phyloP scores from a whole-genome alignment of 1,139 yeast species.

The Lodderomyces pseudojiufengensis region DNA sequence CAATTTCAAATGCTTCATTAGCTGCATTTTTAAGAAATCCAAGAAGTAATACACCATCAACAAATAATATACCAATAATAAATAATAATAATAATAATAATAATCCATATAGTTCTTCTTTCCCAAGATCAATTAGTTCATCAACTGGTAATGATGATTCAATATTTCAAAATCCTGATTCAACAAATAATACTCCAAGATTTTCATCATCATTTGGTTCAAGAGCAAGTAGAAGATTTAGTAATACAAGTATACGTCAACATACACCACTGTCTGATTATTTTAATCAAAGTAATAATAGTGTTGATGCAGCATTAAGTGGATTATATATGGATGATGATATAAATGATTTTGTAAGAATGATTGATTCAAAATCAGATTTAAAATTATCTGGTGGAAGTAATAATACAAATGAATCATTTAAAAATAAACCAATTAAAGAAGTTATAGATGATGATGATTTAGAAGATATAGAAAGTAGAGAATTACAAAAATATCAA shows the following conservation, averaged over 20 bases:
- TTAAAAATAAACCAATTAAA: background rate
- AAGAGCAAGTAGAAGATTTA: conserved; percentile 43
- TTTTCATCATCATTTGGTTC: conserved; percentile 59
- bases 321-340: conserved; percentile 61
- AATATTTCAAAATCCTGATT: conserved; percentile 22
- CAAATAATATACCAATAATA: conserved; percentile 27
- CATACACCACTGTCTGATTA: conserved; percentile 21
- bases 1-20: conserved; percentile 53
- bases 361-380: conserved; percentile 69
- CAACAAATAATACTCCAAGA: conserved; percentile 21
- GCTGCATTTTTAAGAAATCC: conserved; percentile 53
- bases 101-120: conserved; percentile 17
- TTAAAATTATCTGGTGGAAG: conserved; percentile 28
- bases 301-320: conserved; percentile 33
- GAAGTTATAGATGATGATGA: background rate
- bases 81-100: conserved; percentile 13
- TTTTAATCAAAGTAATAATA: conserved; percentile 14
- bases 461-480: background rate
- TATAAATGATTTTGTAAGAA: conserved; percentile 71
- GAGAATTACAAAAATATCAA: conserved; percentile 32
- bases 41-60: conserved; percentile 34
- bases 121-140: conserved; percentile 41
- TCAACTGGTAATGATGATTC: conserved; percentile 37
- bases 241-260: conserved; percentile 35
- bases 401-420: conserved; percentile 2